Evolutionary conservation across 306 rosid genomes (phyloP), one percentile per base, ranked within the genome.

Genomic region (Cicer pinnatifidum): DNA sequence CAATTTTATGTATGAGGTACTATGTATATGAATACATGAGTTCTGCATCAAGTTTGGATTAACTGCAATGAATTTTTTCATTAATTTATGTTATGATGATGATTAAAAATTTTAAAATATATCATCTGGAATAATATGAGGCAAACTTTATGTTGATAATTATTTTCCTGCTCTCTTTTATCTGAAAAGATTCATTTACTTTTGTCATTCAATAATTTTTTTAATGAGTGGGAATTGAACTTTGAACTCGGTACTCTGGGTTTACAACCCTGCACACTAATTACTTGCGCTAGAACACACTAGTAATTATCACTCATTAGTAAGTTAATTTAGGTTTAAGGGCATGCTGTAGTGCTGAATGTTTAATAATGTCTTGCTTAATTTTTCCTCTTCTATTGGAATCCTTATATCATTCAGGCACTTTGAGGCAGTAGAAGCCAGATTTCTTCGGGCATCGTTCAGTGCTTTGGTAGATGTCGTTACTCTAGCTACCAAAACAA

Each of bases 401-500:
- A 23, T 23, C 33, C 33, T 23, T 23, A 2, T 23, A 2, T 23
- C 33, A 23, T 23, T 23, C 33, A 2, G 28, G 96, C 92, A 88
- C 79, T 90, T 91, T 60, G 96, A 88, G 85, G 99, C 97, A 28
- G 85, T 59, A 67, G 96, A 94, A 76, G 93, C 99, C 10, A 91
- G 97, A 82, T 91, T 89, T 91, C 96, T 90, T 64, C 88, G 97
- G 38, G 93, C 97, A 82, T 91, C 96, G 1, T 88, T 77, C 40
- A 90, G 96, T 84, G 87, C 97, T 68, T 91, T 91, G 70, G 82
- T 91, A 1, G 97, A 90, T 62, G 90, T 84, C 40, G 86, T 90
- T 75, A 85, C 84, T 47, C 90, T 94, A 7, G 95, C 97, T 67
- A 87, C 92, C 1, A 87, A 91, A 81, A 88, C 96, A 16, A 84